phyloP scores from a whole-genome alignment of 2,329 filamentous ascomycete genomes.

The Fusarium abutilonis region DNA sequence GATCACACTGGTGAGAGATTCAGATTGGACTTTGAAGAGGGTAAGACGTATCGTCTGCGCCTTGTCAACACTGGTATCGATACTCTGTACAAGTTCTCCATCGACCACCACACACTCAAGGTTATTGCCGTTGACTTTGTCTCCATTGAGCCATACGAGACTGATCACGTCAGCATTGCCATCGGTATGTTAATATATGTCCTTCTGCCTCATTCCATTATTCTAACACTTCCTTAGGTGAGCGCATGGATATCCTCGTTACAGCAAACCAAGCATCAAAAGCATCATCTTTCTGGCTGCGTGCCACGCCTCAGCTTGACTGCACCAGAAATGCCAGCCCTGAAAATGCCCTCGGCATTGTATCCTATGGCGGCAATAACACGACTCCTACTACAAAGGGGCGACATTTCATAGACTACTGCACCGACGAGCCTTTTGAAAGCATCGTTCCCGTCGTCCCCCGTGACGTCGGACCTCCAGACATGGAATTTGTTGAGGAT shows the following conservation, averaged over 20 bases:
- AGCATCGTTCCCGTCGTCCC: slow-evolving; percentile 51
- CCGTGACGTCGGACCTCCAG: slow-evolving; percentile 47
- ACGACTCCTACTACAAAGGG: slow-evolving; percentile 30
- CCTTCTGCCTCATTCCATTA: not conserved
- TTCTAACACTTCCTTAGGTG: slow-evolving; percentile 51
- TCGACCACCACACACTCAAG: slow-evolving; percentile 65
- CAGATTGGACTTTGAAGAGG: slow-evolving; percentile 53
- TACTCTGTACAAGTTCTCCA: slow-evolving; percentile 58
- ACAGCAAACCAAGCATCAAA: slow-evolving; percentile 51
- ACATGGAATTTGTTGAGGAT: slow-evolving; percentile 44
- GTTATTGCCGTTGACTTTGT: slow-evolving; percentile 69
- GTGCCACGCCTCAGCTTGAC: slow-evolving; percentile 55
- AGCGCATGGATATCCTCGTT: slow-evolving; percentile 60
- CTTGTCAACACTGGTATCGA: slow-evolving; percentile 61
- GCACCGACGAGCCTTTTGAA: slow-evolving; percentile 49
- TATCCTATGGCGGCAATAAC: slow-evolving; percentile 52
- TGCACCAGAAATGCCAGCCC: slow-evolving; percentile 55
- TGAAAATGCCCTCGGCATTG: slow-evolving; percentile 60
- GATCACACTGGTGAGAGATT: slow-evolving; percentile 49
- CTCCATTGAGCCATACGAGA: slow-evolving; percentile 64
- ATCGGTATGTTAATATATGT: slow-evolving; percentile 48
- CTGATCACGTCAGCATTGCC: slow-evolving; percentile 61
- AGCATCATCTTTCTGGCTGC: slow-evolving; percentile 60
- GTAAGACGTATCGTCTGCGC: slow-evolving; percentile 58
- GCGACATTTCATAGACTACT: slow-evolving; percentile 38